Conservation (phyloP, 1,284 basidiomycete genomes). For the Pascua sp. region DNA sequence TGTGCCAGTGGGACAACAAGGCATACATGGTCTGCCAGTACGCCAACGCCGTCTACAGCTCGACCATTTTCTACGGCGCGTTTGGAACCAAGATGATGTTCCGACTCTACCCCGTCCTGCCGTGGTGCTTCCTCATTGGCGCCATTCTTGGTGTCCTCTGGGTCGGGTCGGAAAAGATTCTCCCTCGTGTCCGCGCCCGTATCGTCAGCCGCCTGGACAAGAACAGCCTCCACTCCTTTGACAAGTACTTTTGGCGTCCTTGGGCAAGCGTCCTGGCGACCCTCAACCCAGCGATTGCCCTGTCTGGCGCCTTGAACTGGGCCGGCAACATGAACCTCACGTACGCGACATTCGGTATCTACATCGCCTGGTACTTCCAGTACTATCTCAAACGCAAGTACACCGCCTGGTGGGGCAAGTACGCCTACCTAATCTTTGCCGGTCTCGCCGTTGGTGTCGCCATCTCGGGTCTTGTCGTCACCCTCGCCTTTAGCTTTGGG, state of each 20-base stretch:
- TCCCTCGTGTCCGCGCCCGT: too few species aligned
- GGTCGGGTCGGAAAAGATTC: neutral
- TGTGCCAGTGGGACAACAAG: conserved; percentile 2
- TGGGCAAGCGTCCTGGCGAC: neutral
- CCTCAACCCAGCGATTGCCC: conserved; percentile 13
- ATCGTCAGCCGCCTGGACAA: too few species aligned
- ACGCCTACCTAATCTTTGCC: conserved; percentile 23
- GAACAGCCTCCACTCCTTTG: too few species aligned
- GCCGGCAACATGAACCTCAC: conserved; percentile 11
- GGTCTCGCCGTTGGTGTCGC: conserved; percentile 12
- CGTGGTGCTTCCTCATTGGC: conserved; percentile 18
- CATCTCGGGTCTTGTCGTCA: conserved; percentile 16
- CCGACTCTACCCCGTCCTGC: conserved; percentile 15
- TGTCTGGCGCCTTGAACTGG: conserved; percentile 10
- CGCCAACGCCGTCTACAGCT: conserved; percentile 2
- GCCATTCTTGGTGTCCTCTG: conserved; percentile 8
- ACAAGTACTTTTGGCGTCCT: too few species aligned
- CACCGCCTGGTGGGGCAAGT: conserved; percentile 19
- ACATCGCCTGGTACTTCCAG: conserved; percentile 11
- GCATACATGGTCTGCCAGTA: conserved; percentile 10
- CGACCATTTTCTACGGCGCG: conserved; percentile 11
- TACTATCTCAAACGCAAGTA: conserved; percentile 21
- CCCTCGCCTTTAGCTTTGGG: conserved; percentile 6
- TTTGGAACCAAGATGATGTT: conserved; percentile 12
- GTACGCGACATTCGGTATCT: conserved; percentile 8